phyloP scores from a whole-genome alignment of 2,329 filamentous ascomycete species.

The Cryphonectria carpinicola region DNA sequence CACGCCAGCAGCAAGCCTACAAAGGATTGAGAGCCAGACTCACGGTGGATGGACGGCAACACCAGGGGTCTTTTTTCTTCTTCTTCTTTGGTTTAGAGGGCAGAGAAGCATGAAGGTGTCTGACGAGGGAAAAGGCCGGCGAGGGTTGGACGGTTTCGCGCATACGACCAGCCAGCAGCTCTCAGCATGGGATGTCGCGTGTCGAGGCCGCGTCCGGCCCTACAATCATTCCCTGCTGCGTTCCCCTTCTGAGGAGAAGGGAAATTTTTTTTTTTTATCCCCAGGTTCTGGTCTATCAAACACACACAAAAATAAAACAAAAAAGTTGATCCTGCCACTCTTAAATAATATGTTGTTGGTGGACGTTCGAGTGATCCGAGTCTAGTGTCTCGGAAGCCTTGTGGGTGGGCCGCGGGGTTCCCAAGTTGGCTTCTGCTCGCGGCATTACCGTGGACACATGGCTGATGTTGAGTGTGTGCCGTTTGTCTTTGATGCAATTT shows the following conservation, averaged over 20 bases:
- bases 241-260: no score
- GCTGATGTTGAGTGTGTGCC: neutral
- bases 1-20: neutral
- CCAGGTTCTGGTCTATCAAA: neutral
- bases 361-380: neutral
- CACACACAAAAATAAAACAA: neutral
- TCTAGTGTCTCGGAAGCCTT: neutral
- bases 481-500: neutral
- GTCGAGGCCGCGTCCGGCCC: neutral
- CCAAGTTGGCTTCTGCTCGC: neutral
- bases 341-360: neutral
- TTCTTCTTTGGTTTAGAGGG: neutral
- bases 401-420: neutral
- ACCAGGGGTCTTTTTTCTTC: neutral
- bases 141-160: neutral
- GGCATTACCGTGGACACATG: neutral
- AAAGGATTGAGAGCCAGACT: neutral
- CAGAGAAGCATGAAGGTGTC: neutral
- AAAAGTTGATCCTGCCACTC: neutral
- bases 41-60: neutral
- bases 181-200: neutral
- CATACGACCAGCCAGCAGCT: neutral
- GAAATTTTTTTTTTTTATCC: neutral
- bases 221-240: neutral
- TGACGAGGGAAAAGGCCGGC: neutral